phyloP scores from a whole-genome alignment of 1,284 basidiomycete genomes.

The Gymnopus androsaceus region DNA sequence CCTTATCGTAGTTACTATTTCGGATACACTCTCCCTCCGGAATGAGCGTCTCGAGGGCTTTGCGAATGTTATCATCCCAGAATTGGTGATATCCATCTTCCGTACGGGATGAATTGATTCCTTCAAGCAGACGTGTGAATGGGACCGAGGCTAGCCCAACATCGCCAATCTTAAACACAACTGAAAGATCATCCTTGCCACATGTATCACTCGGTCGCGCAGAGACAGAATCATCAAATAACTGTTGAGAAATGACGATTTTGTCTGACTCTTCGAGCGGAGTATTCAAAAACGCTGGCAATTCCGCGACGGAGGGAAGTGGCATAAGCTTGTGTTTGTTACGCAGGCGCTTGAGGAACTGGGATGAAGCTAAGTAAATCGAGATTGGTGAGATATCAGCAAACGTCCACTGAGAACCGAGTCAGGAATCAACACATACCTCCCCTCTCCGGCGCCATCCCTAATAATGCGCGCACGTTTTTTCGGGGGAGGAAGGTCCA shows the following conservation, averaged over 20 bases:
- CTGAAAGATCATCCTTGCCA: not conserved
- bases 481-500: not conserved
- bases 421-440: not conserved
- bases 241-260: not conserved
- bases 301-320: not conserved
- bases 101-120: slow-evolving; percentile 10
- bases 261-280: not conserved
- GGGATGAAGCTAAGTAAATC: not conserved
- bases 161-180: not conserved
- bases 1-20: slow-evolving; percentile 17
- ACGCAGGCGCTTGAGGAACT: not conserved
- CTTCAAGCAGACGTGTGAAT: not conserved
- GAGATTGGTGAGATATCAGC: not conserved
- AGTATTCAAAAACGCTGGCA: not conserved
- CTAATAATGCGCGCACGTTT: not conserved
- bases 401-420: not conserved
- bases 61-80: slow-evolving; percentile 23
- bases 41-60: slow-evolving; percentile 18
- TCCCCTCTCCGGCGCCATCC: not conserved
- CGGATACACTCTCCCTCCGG: slow-evolving; percentile 19
- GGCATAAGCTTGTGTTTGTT: not conserved
- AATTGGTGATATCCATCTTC: slow-evolving; percentile 15
- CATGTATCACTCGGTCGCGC: not conserved
- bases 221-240: not conserved
- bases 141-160: not conserved